These are phyloP conservation scores for Leccinum glutinopallens DNA, from an alignment of 1,284 basidiomycete genomes.

Conservation along the genomic window DNA sequence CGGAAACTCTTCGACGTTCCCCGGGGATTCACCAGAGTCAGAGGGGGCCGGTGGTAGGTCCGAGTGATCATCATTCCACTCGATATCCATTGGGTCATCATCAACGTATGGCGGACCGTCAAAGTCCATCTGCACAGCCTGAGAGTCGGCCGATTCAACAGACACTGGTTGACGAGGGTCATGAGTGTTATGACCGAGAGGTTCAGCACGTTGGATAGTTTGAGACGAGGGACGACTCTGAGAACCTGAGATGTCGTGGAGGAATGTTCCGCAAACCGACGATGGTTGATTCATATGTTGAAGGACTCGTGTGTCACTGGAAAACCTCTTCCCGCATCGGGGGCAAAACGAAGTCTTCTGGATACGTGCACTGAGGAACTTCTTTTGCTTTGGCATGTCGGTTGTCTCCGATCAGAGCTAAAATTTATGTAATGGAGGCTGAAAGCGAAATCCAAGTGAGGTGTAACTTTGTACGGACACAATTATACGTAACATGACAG, in stretches of 20 bases:
- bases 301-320: constrained; percentile 1
- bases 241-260: neutral
- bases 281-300: constrained; percentile 12
- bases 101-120: neutral
- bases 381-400: constrained; percentile 10
- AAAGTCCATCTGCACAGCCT: neutral
- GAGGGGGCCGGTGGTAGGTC: neutral
- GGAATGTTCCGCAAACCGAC: neutral
- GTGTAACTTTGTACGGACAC: no score
- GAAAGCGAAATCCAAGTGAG: no score
- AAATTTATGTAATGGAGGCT: no score
- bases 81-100: neutral
- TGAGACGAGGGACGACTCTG: neutral
- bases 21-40: neutral
- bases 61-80: neutral
- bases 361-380: neutral
- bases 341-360: constrained; percentile 2
- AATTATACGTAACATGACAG: no score
- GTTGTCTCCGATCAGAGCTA: no score
- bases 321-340: constrained; percentile 6
- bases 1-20: neutral
- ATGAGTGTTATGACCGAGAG: neutral
- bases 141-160: neutral
- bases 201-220: neutral
- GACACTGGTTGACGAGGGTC: neutral